A percentile compares a stretch with the other conserved stretches of the same genome.
phyloP scores from a whole-genome alignment of 2,329 filamentous ascomycete species.

The Aspergillus tubingensis region DNA sequence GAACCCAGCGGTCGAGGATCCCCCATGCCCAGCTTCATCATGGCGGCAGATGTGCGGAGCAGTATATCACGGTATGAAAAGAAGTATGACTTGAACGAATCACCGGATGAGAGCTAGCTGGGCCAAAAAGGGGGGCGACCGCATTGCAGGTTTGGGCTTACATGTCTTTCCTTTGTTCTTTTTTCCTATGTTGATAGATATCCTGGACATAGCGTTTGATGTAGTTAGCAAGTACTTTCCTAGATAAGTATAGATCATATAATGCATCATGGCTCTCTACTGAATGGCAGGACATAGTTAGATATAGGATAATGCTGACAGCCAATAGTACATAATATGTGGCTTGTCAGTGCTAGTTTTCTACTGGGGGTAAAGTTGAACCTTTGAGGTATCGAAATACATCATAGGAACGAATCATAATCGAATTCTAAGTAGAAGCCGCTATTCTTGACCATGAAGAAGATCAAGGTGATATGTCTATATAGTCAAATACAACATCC shows the following conservation, averaged over 20 bases:
- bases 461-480: too few species aligned
- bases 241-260: not conserved
- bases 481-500: too few species aligned
- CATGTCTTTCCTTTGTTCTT: slow-evolving; percentile 11
- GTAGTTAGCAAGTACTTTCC: slow-evolving; percentile 1
- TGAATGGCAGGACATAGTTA: too few species aligned
- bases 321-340: too few species aligned
- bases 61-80: slow-evolving; percentile 28
- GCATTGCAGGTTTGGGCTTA: not conserved
- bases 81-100: slow-evolving; percentile 33
- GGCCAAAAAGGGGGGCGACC: not conserved
- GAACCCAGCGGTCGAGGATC: slow-evolving; percentile 9
- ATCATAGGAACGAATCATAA: too few species aligned
- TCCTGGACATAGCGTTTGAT: slow-evolving; percentile 9
- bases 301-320: too few species aligned
- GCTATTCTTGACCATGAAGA: too few species aligned
- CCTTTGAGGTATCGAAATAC: too few species aligned
- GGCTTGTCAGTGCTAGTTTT: too few species aligned
- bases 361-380: too few species aligned
- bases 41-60: slow-evolving; percentile 26
- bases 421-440: too few species aligned
- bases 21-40: slow-evolving; percentile 16
- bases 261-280: slow-evolving; percentile 1
- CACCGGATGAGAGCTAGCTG: slow-evolving; percentile 29
- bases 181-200: slow-evolving; percentile 9